Conservation (phyloP, 805 yeast species). For the Lachancea nothofagi region DNA sequence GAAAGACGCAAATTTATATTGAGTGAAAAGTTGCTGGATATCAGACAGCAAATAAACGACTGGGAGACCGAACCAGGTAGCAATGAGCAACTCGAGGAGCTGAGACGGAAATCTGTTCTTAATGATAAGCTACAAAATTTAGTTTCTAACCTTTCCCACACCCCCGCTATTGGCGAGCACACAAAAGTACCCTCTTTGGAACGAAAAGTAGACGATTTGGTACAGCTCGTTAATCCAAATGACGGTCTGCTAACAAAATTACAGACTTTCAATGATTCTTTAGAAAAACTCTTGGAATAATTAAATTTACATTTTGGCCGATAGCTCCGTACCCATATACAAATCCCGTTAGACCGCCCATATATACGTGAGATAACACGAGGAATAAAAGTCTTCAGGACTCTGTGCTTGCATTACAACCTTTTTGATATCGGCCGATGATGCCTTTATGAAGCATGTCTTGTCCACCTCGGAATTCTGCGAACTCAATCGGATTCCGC, state of each 20-base stretch:
- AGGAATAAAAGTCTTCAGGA: no score
- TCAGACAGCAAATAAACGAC: constrained; percentile 15
- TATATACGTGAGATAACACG: not conserved
- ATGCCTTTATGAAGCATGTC: not conserved
- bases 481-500: constrained; percentile 39
- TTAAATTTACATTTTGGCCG: constrained; percentile 3
- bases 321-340: constrained; percentile 1
- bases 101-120: constrained; percentile 7
- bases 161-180: not conserved
- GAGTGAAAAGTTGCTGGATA: constrained; percentile 16
- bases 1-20: constrained; percentile 14
- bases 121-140: constrained; percentile 7
- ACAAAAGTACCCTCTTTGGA: constrained; percentile 3
- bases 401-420: no score
- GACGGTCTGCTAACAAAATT: constrained; percentile 18
- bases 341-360: not conserved
- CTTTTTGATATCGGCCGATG: no score
- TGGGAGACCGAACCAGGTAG: constrained; percentile 9
- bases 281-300: constrained; percentile 9
- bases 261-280: constrained; percentile 13
- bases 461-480: not conserved
- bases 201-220: constrained; percentile 4
- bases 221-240: constrained; percentile 17
- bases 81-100: constrained; percentile 3
- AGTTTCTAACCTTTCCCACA: not conserved